Base-by-base conservation (phyloP, 2,329 filamentous ascomycete species). In the Tetracladium maxilliforme region DNA sequence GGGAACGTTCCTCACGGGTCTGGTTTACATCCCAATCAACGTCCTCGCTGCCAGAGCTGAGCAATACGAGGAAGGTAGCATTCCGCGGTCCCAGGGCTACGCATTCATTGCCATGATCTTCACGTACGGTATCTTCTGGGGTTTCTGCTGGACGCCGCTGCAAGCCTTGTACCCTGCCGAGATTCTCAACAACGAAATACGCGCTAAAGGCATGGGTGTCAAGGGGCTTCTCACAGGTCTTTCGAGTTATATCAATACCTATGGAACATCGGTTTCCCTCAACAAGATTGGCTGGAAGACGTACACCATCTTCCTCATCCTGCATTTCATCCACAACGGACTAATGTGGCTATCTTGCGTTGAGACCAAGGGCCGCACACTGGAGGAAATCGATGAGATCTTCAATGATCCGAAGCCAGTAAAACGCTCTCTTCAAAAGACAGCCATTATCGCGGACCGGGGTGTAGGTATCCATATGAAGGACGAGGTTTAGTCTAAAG, bases 41-140 rank as follows among this genome's bases (percentile, higher is more conserved):
- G 16, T 34, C 3, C 26, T 25, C 18, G 29, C 30, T 2, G 32
- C 30, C 5, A 22, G 23, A 6, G 27, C 29, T 1, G 31, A 19
- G 2, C 19, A 26, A 9, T 24, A 33, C 18, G 26, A 24, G 14
- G 25, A 10, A 11, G 22, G 21, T 5, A 26, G 24, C 7, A 15
- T 33, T n/a, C n/a, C n/a, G n/a, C n/a, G n/a, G n/a, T n/a, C n/a
- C n/a, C n/a, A n/a, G n/a, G 35, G 34, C 15, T 37, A 32, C 9
- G 24, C 59, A 55, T 33, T 51, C 17, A 52, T 61, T 3, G 56
- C 54, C 1, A 43, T 54, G 11, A 58, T 64, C 40, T 63, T 62
- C 35, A 38, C 62, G 4, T 64, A 61, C 35, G 52, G 58, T 27
- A 57, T 54, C 0, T 54, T 52, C 29, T 64, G 62, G 35, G 51